phyloP scores from a whole-genome alignment of 495 filamentous ascomycete species.

The Penicillium waksmanii region DNA sequence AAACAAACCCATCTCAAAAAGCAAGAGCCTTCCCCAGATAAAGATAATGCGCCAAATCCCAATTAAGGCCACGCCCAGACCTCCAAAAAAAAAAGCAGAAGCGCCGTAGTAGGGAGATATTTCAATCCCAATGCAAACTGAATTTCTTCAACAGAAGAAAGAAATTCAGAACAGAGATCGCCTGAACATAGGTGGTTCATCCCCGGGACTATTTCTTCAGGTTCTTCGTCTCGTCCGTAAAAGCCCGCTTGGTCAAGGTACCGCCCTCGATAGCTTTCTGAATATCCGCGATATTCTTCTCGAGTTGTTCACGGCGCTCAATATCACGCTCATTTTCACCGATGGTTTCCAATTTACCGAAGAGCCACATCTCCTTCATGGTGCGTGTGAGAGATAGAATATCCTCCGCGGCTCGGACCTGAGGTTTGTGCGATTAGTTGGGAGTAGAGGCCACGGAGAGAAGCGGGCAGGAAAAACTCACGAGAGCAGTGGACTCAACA shows the following conservation, averaged over 20 bases:
- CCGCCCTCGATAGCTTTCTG: slow-evolving; percentile 52
- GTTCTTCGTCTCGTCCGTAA: background rate
- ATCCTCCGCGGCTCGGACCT: slow-evolving; percentile 71
- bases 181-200: no score
- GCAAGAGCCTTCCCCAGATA: no score
- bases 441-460: background rate
- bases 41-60: no score
- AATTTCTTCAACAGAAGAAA: no score
- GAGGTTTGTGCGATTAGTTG: background rate
- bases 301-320: slow-evolving; percentile 49
- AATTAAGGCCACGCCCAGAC: no score
- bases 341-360: slow-evolving; percentile 69
- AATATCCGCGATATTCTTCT: slow-evolving; percentile 52
- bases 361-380: slow-evolving; percentile 77
- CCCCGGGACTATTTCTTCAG: background rate
- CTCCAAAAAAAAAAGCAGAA: no score
- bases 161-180: no score
- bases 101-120: no score
- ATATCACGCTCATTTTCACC: slow-evolving; percentile 52
- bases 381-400: slow-evolving; percentile 62
- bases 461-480: slow-evolving; percentile 29
- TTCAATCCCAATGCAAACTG: no score
- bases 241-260: slow-evolving; percentile 34
- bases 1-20: no score
- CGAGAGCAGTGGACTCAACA: slow-evolving; percentile 65